Percentiles rank a stretch among this genome's conserved stretches.
Evolutionary conservation across 345 rosid genomes (phyloP).

Genomic region (Syzygium jambos): DNA sequence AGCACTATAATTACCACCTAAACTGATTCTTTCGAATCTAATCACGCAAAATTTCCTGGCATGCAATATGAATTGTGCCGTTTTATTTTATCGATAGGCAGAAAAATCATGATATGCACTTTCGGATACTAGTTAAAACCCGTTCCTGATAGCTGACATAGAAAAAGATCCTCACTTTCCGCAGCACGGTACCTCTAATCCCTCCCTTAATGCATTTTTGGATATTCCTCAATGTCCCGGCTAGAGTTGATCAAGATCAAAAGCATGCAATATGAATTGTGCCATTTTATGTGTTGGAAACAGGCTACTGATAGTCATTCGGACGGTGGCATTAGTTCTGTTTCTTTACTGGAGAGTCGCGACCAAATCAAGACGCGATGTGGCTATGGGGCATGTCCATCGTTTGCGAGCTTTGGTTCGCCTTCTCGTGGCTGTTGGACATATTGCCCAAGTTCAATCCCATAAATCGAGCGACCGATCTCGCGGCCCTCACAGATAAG

Average conservation of each 20-base stretch:
- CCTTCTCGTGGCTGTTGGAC: slow-evolving; percentile 86
- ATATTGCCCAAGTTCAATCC: slow-evolving; percentile 81
- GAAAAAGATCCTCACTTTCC: too few relatives aligned
- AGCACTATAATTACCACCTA: too few relatives aligned
- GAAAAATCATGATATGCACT: too few relatives aligned
- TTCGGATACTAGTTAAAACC: too few relatives aligned
- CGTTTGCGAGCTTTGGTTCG: slow-evolving; percentile 90
- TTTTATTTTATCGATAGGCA: too few relatives aligned
- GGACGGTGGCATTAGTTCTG: slow-evolving; percentile 37
- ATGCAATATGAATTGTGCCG: not conserved
- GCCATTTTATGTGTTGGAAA: not conserved
- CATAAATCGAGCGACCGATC: slow-evolving; percentile 75
- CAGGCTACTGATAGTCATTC: slow-evolving; percentile 54
- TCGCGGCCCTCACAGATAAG: slow-evolving; percentile 65
- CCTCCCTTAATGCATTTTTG: too few relatives aligned
- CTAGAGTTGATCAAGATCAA: too few relatives aligned
- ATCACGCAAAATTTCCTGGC: not conserved
- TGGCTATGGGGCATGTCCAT: slow-evolving; percentile 84
- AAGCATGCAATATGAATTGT: not conserved
- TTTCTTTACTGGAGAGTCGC: slow-evolving; percentile 67
- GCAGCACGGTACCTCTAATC: too few relatives aligned
- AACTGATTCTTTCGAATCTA: not conserved
- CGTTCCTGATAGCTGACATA: too few relatives aligned
- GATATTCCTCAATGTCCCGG: too few relatives aligned
- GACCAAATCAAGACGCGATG: slow-evolving; percentile 79